Conservation (phyloP, 2,329 filamentous ascomycete species). For the Aspergillus quadrilineatus region DNA sequence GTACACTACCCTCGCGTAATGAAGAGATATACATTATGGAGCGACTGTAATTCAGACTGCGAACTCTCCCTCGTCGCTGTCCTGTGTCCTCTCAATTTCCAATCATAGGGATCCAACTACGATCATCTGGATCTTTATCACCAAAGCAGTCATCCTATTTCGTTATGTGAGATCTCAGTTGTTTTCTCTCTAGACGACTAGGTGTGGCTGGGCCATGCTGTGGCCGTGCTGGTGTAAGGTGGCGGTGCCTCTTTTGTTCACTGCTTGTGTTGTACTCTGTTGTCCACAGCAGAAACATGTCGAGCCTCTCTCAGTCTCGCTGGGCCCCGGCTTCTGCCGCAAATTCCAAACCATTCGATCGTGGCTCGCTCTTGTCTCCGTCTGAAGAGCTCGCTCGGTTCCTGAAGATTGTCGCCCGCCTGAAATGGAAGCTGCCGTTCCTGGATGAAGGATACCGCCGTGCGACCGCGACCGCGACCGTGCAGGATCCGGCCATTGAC, state of each 20-base stretch:
- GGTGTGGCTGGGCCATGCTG: not conserved
- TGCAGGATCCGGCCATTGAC: conserved; percentile 23
- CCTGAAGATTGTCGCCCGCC: conserved; percentile 59
- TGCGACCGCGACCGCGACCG: conserved; percentile 50
- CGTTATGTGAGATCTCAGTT: no score
- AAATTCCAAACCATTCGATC: not conserved
- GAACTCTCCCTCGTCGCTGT: no score
- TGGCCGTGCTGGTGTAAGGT: not conserved
- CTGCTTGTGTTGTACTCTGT: not conserved
- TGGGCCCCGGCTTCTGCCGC: conserved; percentile 1
- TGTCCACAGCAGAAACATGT: not conserved
- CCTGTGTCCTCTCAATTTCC: no score
- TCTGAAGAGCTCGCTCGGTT: conserved; percentile 56
- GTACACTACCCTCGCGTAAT: no score
- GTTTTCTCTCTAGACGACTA: not conserved
- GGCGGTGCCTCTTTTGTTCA: not conserved
- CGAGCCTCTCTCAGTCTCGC: conserved; percentile 6
- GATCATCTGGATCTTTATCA: no score
- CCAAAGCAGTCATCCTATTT: no score
- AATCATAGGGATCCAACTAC: no score
- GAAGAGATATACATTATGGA: no score
- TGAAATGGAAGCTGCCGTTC: conserved; percentile 65
- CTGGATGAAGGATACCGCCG: conserved; percentile 58
- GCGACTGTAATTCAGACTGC: no score
- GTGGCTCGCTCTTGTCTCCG: conserved; percentile 12